Percentiles rank a stretch among this genome's conserved stretches.
phyloP scores from a whole-genome alignment of 768 basidiomycete species.

The Xerocomellus dryophilus region DNA sequence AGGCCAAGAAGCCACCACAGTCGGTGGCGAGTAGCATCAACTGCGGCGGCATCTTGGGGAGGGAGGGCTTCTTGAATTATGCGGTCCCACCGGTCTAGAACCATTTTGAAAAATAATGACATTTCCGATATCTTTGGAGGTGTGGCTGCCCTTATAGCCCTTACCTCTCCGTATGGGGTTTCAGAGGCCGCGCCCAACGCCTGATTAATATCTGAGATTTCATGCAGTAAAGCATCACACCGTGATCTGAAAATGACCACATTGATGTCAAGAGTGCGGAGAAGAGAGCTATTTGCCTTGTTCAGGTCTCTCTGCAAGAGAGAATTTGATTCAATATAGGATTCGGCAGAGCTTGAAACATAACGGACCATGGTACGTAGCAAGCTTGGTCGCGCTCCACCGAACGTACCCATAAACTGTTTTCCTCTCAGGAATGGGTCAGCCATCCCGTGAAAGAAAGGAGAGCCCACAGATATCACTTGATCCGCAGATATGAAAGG shows the following conservation, averaged over 20 bases:
- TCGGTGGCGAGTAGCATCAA: not conserved
- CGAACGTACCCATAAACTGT: not conserved
- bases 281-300: not conserved
- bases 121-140: not conserved
- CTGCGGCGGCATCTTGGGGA: too few species aligned
- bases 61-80: not conserved
- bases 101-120: not conserved
- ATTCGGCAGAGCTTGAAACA: not conserved
- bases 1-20: not conserved
- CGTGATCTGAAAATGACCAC: not conserved
- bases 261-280: not conserved
- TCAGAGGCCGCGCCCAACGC: conserved; percentile 2
- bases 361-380: not conserved
- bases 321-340: not conserved
- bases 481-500: conserved; percentile 20
- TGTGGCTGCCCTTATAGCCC: not conserved
- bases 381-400: not conserved
- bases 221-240: not conserved
- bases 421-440: not conserved
- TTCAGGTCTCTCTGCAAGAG: not conserved
- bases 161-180: conserved; percentile 8
- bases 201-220: not conserved
- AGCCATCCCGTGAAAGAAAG: not conserved
- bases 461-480: conserved; percentile 1
- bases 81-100: not conserved